Percentiles rank a stretch among this genome's conserved stretches.
phyloP scores from a whole-genome alignment of 139 green algal species.

The Micractinium conductrix region DNA sequence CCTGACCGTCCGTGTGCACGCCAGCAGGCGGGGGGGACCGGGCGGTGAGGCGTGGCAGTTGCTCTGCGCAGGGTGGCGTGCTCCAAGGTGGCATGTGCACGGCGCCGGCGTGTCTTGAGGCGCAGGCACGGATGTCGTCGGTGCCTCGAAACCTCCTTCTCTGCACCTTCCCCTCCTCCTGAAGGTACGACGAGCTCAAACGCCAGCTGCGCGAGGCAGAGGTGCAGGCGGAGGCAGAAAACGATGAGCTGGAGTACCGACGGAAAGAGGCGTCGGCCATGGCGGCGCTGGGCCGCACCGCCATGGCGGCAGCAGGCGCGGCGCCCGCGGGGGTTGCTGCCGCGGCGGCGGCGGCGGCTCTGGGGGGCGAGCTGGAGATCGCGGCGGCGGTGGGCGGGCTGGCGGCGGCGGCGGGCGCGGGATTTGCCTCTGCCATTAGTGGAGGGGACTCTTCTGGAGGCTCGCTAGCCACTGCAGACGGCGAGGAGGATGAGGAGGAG shows the following conservation, averaged over 20 bases:
- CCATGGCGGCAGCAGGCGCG: neutral
- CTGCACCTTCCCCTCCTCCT: neutral
- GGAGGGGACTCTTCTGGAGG: neutral
- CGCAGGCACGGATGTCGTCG: too few species aligned
- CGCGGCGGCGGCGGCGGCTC: neutral
- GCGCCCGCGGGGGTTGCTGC: neutral
- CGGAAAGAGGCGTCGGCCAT: constrained; percentile 25
- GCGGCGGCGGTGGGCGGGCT: neutral
- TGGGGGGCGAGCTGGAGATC: neutral
- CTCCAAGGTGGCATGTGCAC: too few species aligned
- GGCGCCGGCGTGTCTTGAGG: too few species aligned
- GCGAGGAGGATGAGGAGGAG: constrained; percentile 12
- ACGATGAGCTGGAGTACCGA: constrained; percentile 52
- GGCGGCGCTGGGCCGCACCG: neutral
- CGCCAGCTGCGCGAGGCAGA: constrained; percentile 50
- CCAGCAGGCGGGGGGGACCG: too few species aligned
- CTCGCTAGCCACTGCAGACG: neutral
- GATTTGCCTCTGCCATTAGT: neutral
- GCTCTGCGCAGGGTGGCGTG: too few species aligned
- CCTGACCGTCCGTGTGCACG: too few species aligned
- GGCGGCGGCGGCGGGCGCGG: neutral
- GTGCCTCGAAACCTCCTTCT: too few species aligned
- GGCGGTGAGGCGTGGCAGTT: too few species aligned
- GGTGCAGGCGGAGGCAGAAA: constrained; percentile 44
- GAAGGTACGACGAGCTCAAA: constrained; percentile 63